phyloP scores from a whole-genome alignment of 176 grass and related monocot species.

The Avena atlantica region DNA sequence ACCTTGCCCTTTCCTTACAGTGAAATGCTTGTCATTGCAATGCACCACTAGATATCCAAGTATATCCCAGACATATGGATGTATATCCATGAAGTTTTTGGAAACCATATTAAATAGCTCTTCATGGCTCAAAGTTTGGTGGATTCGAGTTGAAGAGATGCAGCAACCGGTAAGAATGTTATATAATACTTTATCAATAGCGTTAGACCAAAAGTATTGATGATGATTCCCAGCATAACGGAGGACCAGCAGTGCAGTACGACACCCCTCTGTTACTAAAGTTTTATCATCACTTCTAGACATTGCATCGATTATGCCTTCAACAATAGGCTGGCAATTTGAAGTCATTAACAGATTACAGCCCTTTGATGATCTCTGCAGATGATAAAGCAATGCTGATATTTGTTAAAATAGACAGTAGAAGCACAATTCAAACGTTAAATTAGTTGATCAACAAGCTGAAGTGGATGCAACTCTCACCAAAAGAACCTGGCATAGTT shows the following conservation, averaged over 20 bases:
- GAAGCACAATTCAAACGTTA: not conserved
- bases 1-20: conserved; percentile 32
- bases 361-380: conserved; percentile 66
- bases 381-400: conserved; percentile 5
- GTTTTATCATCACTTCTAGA: conserved; percentile 50
- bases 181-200: conserved; percentile 67
- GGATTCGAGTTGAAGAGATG: conserved; percentile 31
- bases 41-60: conserved; percentile 68
- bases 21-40: conserved; percentile 42
- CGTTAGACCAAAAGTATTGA: conserved; percentile 69
- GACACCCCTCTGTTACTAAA: conserved; percentile 74
- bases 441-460: not conserved
- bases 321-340: conserved; percentile 55
- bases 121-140: conserved; percentile 34
- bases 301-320: conserved; percentile 71
- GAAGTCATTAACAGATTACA: conserved; percentile 45
- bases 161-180: conserved; percentile 55
- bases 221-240: conserved; percentile 74
- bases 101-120: conserved; percentile 50
- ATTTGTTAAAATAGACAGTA: conserved; percentile 26
- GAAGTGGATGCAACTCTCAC: conserved; percentile 38
- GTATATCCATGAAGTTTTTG: conserved; percentile 54
- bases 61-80: conserved; percentile 77
- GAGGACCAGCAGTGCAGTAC: conserved; percentile 57
- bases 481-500: conserved; percentile 71